Base-by-base conservation (phyloP, 2,329 filamentous ascomycete genomes). In the Colletotrichum euphorbiae region DNA sequence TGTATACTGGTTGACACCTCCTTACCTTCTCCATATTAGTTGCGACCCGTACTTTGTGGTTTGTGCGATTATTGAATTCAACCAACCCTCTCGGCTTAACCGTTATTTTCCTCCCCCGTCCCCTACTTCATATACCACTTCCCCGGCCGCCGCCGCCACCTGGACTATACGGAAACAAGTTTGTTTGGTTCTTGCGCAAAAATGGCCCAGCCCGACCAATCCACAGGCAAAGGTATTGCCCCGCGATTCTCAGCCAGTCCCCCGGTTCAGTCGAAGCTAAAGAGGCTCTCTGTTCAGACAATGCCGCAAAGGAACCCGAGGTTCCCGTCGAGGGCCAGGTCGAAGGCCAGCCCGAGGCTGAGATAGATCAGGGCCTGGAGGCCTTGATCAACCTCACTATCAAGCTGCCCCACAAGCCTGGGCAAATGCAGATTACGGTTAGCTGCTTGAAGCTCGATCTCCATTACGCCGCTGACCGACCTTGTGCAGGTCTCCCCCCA, bases 351-450 rank as follows among this genome's bases (percentile, higher is more conserved):
- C 46, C 48, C 12, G 66, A 66, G 24, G 48, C 17, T 15, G 66
- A 69, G 54, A 19, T 60, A 19, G 66, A 69, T n/a, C 66, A 69
- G 43, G 66, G 61, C 24, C 55, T 69, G 13, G 66, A 69, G 46
- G 85, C 85, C 65, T 80, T 89, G 59, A 84, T 89, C 74, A 83
- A 84, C 69, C 76, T 98, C 75, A 92, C 89, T 69, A 89, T 98
- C 75, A 88, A 91, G 78, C 88, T 98, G 67, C 95, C 95, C 62
- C 91, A 94, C 77, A 88, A 90, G 74, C 89, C 92, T 12, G 87
- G 89, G 74, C 90, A 93, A 80, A 92, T 97, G 75, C 89, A 94
- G 78, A 90, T 98, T 73, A 94, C 93, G 88, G 94, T 97, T 80
- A 81, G 87, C 48, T 31, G 36, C 21, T 28, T 31, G 9, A 4